A percentile compares a stretch with the other conserved stretches of the same genome.
Evolutionary conservation across 345 rosid genomes (phyloP).

Genomic region (Erucastrum elatum): DNA sequence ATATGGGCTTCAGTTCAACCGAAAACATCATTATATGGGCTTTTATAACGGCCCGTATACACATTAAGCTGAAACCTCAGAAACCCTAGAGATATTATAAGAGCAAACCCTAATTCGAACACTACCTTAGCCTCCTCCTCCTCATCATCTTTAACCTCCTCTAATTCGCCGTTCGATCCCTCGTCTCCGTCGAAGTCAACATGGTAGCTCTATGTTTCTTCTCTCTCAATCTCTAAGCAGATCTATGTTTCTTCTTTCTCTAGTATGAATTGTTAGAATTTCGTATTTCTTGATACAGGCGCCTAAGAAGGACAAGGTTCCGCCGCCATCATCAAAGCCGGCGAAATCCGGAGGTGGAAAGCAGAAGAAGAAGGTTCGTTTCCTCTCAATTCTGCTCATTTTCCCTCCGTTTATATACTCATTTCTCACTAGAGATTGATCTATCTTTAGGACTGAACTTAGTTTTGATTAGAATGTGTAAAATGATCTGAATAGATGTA

Average conservation of each 20-base stretch:
- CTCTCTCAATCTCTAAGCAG: background rate
- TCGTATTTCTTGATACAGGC: conserved; percentile 40
- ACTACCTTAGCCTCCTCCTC: conserved; percentile 8
- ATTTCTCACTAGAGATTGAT: background rate
- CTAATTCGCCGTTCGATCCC: conserved; percentile 8
- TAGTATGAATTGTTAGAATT: background rate
- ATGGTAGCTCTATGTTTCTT: conserved; percentile 16
- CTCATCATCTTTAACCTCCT: background rate
- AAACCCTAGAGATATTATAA: conserved; percentile 16
- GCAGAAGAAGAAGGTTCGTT: conserved; percentile 75
- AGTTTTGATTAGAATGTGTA: background rate
- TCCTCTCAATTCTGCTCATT: background rate
- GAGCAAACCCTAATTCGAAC: conserved; percentile 9
- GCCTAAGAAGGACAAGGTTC: conserved; percentile 75
- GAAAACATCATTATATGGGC: conserved; percentile 4
- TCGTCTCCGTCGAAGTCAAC: conserved; percentile 29
- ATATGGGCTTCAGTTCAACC: background rate
- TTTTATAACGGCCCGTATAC: background rate
- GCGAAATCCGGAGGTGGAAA: conserved; percentile 76
- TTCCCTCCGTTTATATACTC: background rate
- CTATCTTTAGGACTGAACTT: background rate
- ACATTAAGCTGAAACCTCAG: conserved; percentile 1
- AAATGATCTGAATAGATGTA: background rate
- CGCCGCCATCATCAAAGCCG: conserved; percentile 74
- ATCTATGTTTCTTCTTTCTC: background rate